Percentiles rank a stretch among this genome's conserved stretches.
Evolutionary conservation across 768 basidiomycete genomes (phyloP).

Genomic region (Boletus barrowsii): DNA sequence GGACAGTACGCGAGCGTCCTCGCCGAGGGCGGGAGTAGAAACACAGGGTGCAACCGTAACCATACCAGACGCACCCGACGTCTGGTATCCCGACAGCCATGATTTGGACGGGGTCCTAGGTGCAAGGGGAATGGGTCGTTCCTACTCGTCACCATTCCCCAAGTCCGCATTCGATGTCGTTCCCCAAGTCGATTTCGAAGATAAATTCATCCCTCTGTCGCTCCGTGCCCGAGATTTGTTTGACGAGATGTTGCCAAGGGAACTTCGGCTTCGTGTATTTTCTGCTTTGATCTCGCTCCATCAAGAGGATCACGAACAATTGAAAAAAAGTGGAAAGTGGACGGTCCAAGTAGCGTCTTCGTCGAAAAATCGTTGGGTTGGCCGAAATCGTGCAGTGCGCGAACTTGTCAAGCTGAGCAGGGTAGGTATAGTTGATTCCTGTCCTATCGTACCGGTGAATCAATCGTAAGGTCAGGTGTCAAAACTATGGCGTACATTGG

Average conservation of each 20-base stretch:
- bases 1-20: constrained; percentile 18
- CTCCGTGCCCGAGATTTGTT: constrained; percentile 52
- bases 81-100: constrained; percentile 16
- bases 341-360: constrained; percentile 58
- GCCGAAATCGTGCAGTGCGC: constrained; percentile 66
- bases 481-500: constrained; percentile 68
- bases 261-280: constrained; percentile 64
- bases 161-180: constrained; percentile 59
- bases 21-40: constrained; percentile 12
- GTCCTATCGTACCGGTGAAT: constrained; percentile 10
- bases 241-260: constrained; percentile 67
- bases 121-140: constrained; percentile 52
- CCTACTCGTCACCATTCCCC: constrained; percentile 64
- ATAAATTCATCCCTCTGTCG: constrained; percentile 52
- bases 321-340: constrained; percentile 51
- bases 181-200: constrained; percentile 41
- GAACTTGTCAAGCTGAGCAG: constrained; percentile 78
- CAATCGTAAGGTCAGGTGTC: constrained; percentile 55
- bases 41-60: constrained; percentile 7
- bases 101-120: constrained; percentile 16
- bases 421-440: constrained; percentile 46
- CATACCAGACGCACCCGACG: constrained; percentile 3
- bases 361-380: constrained; percentile 68
- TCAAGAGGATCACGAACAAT: constrained; percentile 53
- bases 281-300: constrained; percentile 52